phyloP scores from a whole-genome alignment of 495 filamentous ascomycete species.

The Aspergillus asperescens region DNA sequence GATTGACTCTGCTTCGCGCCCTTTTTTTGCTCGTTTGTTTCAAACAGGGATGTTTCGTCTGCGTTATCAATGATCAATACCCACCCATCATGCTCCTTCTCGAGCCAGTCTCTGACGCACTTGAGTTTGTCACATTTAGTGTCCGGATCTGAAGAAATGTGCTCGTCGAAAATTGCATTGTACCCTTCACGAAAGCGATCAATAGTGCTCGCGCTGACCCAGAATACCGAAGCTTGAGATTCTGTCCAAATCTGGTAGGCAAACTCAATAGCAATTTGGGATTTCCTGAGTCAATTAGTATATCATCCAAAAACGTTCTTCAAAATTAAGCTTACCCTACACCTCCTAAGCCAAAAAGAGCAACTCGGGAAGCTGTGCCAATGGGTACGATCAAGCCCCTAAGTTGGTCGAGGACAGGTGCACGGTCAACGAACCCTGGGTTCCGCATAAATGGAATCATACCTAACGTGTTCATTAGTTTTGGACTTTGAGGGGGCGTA shows the following conservation, averaged over 20 bases:
- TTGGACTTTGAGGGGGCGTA: neutral
- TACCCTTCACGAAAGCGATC: slow-evolving; percentile 36
- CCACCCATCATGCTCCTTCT: slow-evolving; percentile 35
- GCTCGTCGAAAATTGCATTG: slow-evolving; percentile 4
- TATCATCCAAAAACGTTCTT: neutral
- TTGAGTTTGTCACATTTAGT: slow-evolving; percentile 1
- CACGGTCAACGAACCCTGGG: slow-evolving; percentile 10
- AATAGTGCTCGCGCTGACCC: slow-evolving; percentile 35
- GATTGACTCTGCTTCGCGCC: slow-evolving; percentile 4
- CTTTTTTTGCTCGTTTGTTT: neutral
- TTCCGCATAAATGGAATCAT: slow-evolving; percentile 6
- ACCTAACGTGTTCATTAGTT: neutral
- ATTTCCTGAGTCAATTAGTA: slow-evolving; percentile 23
- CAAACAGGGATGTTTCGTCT: slow-evolving; percentile 36
- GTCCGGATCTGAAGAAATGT: neutral
- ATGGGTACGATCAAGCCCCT: neutral
- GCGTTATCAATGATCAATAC: slow-evolving; percentile 50
- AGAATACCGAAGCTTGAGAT: slow-evolving; percentile 33
- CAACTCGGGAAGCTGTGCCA: slow-evolving; percentile 15
- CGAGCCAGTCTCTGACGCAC: slow-evolving; percentile 12
- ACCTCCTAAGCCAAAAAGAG: slow-evolving; percentile 28
- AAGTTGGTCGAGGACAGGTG: neutral
- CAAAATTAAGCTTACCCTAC: slow-evolving; percentile 19
- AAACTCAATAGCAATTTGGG: slow-evolving; percentile 39
- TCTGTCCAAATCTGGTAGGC: slow-evolving; percentile 24